Base-by-base conservation (phyloP, 1,139 yeast species). In the Suhomyces terraborum region DNA sequence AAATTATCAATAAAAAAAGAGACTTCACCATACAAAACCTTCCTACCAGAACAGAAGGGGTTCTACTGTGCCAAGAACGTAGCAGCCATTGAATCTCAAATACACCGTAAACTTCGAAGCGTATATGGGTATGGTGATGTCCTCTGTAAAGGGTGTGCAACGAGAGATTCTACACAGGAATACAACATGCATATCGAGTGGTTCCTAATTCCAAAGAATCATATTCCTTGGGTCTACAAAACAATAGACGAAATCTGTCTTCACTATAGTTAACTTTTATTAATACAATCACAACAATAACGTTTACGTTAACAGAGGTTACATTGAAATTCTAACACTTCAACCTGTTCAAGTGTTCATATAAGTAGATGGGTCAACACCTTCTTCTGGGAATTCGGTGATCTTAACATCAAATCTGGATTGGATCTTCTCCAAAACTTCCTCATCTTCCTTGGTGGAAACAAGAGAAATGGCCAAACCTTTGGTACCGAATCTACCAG, bases 401-500 rank as follows among this genome's bases (percentile, higher is more conserved):
- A 91, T 83, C 74, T 89, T 88, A 54, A 93, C 98, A 67, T 93
- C 98, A 70, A 93, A 93, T 72, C 98, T 84, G 56, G 89, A 94
- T 77, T 93, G 98, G 59, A 93, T 93, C 73, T 88, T 86, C 60
- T 80, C 88, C 67, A 94, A 79, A 40, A 91, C 88, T 71, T 85
- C 88, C 67, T 88, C 89, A 62, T 93, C 98, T 51, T 84, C 94
- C 57, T 82, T 85, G 46, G 82, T 76, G 30, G 95, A 79, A 42
- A 93, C 95, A 56, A 93, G 87, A 37, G 97, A 88, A 48, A 93
- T 79, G 41, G 97, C 96, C 59, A 93, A 82, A 73, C 98, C 98
- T 75, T 93, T 93, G 65, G 98, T 93, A 77, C 98, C 98, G 61
- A 93, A 93, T 79, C 98, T 89, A 72, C 98, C 98, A 55, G 98